Evolutionary conservation across 1,284 basidiomycete genomes (phyloP).

Genomic region (Microbotryum silenes-acaulis): DNA sequence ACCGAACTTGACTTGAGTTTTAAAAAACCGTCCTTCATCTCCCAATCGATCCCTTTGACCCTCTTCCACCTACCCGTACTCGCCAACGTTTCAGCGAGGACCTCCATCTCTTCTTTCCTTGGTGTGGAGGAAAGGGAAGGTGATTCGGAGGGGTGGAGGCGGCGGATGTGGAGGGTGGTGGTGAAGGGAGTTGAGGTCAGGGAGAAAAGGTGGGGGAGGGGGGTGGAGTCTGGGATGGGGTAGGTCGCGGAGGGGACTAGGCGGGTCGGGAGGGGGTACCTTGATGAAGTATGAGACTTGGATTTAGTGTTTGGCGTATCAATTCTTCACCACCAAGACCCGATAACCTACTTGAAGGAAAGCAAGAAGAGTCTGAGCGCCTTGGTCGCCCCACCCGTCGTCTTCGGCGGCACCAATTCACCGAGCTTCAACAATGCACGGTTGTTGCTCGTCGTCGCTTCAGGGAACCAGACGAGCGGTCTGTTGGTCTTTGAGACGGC

Average conservation of each 20-base stretch:
- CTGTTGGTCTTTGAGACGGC: conserved; percentile 7
- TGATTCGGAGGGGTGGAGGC: conserved; percentile 18
- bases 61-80: conserved; percentile 14
- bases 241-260: conserved; percentile 21
- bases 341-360: conserved; percentile 18
- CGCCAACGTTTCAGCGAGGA: conserved; percentile 10
- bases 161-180: conserved; percentile 14
- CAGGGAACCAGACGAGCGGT: conserved; percentile 34
- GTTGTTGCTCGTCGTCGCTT: conserved; percentile 32
- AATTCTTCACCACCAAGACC: background rate
- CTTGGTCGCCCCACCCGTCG: background rate
- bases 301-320: background rate
- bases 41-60: conserved; percentile 11
- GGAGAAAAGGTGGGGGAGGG: conserved; percentile 13
- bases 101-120: conserved; percentile 10
- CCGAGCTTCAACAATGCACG: conserved; percentile 27
- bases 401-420: background rate
- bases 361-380: conserved; percentile 17
- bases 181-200: conserved; percentile 11
- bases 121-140: conserved; percentile 3
- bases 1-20: conserved; percentile 5
- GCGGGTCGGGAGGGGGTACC: conserved; percentile 21
- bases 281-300: background rate
- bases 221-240: conserved; percentile 21
- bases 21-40: conserved; percentile 22